A percentile compares a stretch with the other conserved stretches of the same genome.
Evolutionary conservation across 1,284 basidiomycete genomes (phyloP).

Genomic region (Microbotryum silenes-acaulis): DNA sequence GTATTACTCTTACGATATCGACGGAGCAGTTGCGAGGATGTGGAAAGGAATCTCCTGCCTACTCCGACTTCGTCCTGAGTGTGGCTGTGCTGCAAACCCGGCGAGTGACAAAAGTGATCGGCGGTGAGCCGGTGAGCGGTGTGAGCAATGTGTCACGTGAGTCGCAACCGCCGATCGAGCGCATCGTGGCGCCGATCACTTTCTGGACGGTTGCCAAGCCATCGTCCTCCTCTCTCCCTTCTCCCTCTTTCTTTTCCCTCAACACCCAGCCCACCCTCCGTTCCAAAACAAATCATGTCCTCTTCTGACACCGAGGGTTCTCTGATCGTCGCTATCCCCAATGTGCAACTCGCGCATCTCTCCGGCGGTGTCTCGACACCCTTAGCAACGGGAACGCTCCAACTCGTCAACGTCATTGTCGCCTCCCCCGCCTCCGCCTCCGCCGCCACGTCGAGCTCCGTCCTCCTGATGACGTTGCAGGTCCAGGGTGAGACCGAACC

Average conservation of each 20-base stretch:
- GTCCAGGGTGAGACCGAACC: not conserved
- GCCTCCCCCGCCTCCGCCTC: not conserved
- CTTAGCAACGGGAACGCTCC: not conserved
- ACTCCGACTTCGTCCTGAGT: not conserved
- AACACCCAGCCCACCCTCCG: not conserved
- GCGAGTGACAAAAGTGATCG: too few species aligned
- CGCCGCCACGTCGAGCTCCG: not conserved
- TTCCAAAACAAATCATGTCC: not conserved
- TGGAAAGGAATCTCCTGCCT: too few species aligned
- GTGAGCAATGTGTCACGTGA: too few species aligned
- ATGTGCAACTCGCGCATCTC: slow-evolving; percentile 4
- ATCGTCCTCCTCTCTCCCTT: not conserved
- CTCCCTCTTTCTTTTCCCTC: not conserved
- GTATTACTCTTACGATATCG: not conserved
- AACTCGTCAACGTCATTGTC: not conserved
- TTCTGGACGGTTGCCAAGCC: too few species aligned
- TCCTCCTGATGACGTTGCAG: not conserved
- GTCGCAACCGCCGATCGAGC: too few species aligned
- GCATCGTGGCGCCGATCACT: too few species aligned
- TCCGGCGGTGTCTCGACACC: not conserved
- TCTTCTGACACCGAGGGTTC: not conserved
- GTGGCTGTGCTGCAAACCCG: too few species aligned
- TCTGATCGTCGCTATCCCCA: not conserved
- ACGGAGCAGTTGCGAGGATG: too few species aligned
- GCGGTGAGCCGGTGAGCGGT: too few species aligned